Base-by-base conservation (phyloP, 2,329 filamentous ascomycete genomes). In the Nectriaceae sp. region DNA sequence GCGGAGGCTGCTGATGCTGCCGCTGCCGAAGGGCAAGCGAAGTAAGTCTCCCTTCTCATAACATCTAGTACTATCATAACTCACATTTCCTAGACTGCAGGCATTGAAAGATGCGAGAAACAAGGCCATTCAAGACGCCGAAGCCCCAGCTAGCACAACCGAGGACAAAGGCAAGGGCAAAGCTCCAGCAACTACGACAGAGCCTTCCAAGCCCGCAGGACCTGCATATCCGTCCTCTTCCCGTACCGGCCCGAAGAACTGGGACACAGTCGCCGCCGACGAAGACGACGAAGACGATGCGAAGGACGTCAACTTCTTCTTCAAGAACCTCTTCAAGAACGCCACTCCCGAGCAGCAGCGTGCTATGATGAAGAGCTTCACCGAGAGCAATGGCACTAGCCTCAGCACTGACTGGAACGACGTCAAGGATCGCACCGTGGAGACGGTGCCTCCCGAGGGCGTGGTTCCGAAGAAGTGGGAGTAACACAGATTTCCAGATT, bases 301-400 rank as follows among this genome's bases (percentile, higher is more conserved):
- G 11, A 77, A 80, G 52, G 82, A 87, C 21, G 84, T 91, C 8
- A 88, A 95, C 60, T 66, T 70, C 11, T 97, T 97, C 73, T 99
- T 99, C 77, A 94, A 95, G 77, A 85, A 88, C 63, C 76, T 99
- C 2, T 97, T 93, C 72, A 84, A 87, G 54, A 77, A 75, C 29
- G 85, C 90, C 0, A 84, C 87, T 41, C 83, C 86, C 0, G 93
- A 99, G 60, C 89, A 90, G 49, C 84, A 85, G 65, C 84, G 91
- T 2, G 94, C 94, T 8, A 99, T 99, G 94, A 90, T 95, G 84
- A 99, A 99, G 82, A 96, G 90, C 65, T 97, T 90, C 64, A 79
- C 84, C 13, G 93, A 99, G 76, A 97, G 92, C 69, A 94, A 95
- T 59, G 94, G 94, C 4, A 99, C 94, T 0, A 82, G 89, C 3